These are phyloP conservation scores for Kokia cookei DNA, from an alignment of 441 rosid species.

Conservation along the genomic window DNA sequence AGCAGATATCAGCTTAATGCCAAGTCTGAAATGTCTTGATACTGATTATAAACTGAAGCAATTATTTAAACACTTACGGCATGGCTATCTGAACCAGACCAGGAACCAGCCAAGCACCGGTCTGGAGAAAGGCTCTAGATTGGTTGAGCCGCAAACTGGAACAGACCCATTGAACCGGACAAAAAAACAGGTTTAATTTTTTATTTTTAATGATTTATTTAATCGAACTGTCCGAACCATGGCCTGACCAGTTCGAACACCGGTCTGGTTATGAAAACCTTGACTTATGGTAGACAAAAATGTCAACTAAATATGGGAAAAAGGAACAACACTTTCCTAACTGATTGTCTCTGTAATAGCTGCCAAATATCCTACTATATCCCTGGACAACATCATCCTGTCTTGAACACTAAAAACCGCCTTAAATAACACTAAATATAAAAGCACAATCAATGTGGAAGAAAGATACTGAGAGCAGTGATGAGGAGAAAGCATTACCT, in stretches of 20 bases:
- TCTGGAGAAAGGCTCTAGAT: too few relatives aligned
- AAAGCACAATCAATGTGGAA: not conserved
- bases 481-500: conserved; percentile 29
- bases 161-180: too few relatives aligned
- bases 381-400: not conserved
- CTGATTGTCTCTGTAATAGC: not conserved
- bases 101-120: too few relatives aligned
- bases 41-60: not conserved
- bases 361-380: not conserved
- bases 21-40: not conserved
- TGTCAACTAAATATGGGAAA: not conserved
- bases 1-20: not conserved
- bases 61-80: too few relatives aligned
- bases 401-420: not conserved
- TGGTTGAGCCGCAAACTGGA: too few relatives aligned
- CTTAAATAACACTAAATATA: not conserved
- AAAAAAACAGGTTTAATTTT: too few relatives aligned
- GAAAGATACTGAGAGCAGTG: not conserved
- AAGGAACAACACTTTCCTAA: not conserved
- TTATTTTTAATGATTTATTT: too few relatives aligned
- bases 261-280: too few relatives aligned
- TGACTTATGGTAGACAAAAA: not conserved
- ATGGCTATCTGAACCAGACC: too few relatives aligned
- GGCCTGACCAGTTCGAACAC: too few relatives aligned
- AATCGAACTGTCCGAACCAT: too few relatives aligned